A percentile compares a stretch with the other conserved stretches of the same genome.
phyloP scores from a whole-genome alignment of 1,284 basidiomycete genomes.

The Neotropicomus parvogracilis region DNA sequence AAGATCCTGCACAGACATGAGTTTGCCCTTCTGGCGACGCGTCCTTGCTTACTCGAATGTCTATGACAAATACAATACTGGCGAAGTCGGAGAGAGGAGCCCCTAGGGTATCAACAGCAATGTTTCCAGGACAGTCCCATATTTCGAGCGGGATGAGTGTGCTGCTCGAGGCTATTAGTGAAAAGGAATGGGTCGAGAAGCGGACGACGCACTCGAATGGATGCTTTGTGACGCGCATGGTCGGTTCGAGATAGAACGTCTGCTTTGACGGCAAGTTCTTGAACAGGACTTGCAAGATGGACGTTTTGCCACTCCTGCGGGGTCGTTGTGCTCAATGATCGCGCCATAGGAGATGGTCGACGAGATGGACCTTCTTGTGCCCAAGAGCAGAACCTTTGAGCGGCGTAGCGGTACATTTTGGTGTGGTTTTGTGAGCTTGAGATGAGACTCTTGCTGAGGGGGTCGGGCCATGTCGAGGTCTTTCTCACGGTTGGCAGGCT shows the following conservation, averaged over 20 bases:
- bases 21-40: not conserved
- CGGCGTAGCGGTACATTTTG: conserved; percentile 30
- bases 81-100: conserved; percentile 72
- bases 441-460: conserved; percentile 10
- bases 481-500: conserved; percentile 2
- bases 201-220: conserved; percentile 72
- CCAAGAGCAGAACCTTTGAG: conserved; percentile 76
- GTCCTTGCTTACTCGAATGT: conserved; percentile 72
- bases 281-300: conserved; percentile 89
- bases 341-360: not conserved
- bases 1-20: conserved; percentile 45
- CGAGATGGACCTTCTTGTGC: conserved; percentile 64
- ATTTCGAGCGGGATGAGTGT: conserved; percentile 90
- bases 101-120: conserved; percentile 72
- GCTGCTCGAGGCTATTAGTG: conserved; percentile 41
- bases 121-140: conserved; percentile 92
- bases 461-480: conserved; percentile 9
- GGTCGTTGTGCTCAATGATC: conserved; percentile 2
- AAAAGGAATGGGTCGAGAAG: not conserved
- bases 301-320: conserved; percentile 86
- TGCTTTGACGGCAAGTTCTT: conserved; percentile 81
- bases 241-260: conserved; percentile 89
- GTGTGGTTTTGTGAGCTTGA: conserved; percentile 8
- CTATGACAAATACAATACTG: conserved; percentile 91
- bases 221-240: conserved; percentile 73